Evolutionary conservation across 106 monocot species (phyloP).

Genomic region (Acorus gramineus): DNA sequence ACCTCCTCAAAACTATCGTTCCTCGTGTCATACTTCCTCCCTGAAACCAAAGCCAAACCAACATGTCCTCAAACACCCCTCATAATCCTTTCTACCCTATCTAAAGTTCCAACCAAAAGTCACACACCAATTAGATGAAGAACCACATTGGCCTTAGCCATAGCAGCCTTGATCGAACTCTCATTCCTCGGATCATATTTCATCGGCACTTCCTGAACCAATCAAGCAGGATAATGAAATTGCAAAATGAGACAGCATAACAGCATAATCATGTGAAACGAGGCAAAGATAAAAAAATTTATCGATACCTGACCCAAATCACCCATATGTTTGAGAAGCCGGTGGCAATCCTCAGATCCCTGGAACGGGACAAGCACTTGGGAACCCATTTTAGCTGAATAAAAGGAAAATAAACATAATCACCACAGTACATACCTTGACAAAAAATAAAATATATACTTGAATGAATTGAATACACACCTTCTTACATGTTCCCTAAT

Average conservation of each 20-base stretch:
- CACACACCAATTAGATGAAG: slow-evolving; percentile 87
- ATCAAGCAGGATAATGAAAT: background rate
- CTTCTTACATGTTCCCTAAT: too few species aligned
- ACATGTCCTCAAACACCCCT: background rate
- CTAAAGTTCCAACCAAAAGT: slow-evolving; percentile 4
- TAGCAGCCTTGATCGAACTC: slow-evolving; percentile 93
- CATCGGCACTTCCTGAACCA: slow-evolving; percentile 87
- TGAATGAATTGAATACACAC: too few species aligned
- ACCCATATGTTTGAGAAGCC: slow-evolving; percentile 97
- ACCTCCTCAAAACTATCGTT: slow-evolving; percentile 98
- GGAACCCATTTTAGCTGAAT: slow-evolving; percentile 95
- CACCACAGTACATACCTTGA: background rate
- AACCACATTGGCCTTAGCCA: slow-evolving; percentile 99
- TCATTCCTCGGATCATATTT: slow-evolving; percentile 95
- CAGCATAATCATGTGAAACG: background rate
- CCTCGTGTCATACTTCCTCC: slow-evolving; percentile 89
- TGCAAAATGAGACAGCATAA: slow-evolving; percentile 2
- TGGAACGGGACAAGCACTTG: slow-evolving; percentile 98
- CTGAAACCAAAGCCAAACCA: slow-evolving; percentile 23
- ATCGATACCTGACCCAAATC: slow-evolving; percentile 83
- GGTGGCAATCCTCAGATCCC: slow-evolving; percentile 91
- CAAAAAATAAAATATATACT: too few species aligned
- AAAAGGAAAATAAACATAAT: slow-evolving; percentile 1
- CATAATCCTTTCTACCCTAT: too few species aligned
- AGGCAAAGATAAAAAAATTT: background rate